Base-by-base conservation (phyloP, 2,329 filamentous ascomycete genomes). In the Aureobasidium sp. region DNA sequence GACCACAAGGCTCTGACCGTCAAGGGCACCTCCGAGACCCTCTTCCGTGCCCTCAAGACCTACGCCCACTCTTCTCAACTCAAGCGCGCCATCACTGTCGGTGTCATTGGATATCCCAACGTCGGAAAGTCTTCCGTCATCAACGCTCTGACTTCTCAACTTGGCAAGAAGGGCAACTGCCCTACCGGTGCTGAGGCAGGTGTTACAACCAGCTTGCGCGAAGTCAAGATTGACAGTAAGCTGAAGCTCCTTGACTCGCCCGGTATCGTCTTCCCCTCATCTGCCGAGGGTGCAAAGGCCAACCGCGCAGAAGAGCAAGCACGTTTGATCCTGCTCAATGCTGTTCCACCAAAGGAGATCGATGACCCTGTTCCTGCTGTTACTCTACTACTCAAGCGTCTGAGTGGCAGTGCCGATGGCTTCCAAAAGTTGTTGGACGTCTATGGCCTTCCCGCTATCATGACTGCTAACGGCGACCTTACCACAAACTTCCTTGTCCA, bases 51-150 rank as follows among this genome's bases (percentile, higher is more conserved):
- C 0, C 84, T 97, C 64, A 97, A 97, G 80, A 87, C 90, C 47
- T 97, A 89, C 72, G 90, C 92, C 10, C 87, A 90, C 63, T 84
- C 84, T 64, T 89, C 89, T 69, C 87, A 95, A 73, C 80, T 97
- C 67, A 96, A 96, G 81, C 88, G 92, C 62, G 88, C 91, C 59
- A 86, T 96, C 69, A 92, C 90, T 23, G 92, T 97, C 64, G 92
- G 92, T 67, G 90, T 97, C 65, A 95, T 97, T 68, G 92, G 92
- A 32, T 97, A 96, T 75, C 92, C 92, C 69, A 97, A 97, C 73
- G 92, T 96, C 64, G 92, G 92, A 73, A 97, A 97, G 80, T 96
- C 91, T 32, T 96, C 91, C 56, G 91, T 97, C 70, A 96, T 97
- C 82, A 97, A 97, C 75, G 90, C 91, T 17, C 85, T 97, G 62